phyloP scores from a whole-genome alignment of 495 filamentous ascomycete species.

The Lindgomyces ingoldianus region DNA sequence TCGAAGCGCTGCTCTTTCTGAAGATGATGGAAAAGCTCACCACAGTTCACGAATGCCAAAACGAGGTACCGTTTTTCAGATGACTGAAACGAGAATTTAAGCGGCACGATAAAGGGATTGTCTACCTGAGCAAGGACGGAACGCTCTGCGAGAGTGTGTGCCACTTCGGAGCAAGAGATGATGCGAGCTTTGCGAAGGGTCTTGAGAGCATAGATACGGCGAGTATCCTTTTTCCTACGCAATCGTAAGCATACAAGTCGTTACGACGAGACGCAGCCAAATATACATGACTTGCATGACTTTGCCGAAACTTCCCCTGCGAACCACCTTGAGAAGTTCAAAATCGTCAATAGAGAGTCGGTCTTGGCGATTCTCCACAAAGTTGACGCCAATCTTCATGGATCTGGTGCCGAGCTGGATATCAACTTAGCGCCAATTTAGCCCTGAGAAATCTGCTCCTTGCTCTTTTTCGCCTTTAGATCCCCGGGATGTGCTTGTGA shows the following conservation, averaged over 20 bases:
- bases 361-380: constrained; percentile 86
- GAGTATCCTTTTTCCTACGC: constrained; percentile 87
- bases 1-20: constrained; percentile 98
- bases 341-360: constrained; percentile 96
- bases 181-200: constrained; percentile 98
- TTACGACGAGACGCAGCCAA: background rate
- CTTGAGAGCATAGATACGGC: constrained; percentile 97
- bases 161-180: constrained; percentile 96
- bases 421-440: constrained; percentile 80
- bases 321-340: constrained; percentile 95
- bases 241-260: constrained; percentile 3
- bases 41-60: constrained; percentile 95
- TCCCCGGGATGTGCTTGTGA: constrained; percentile 68
- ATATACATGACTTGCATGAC: constrained; percentile 94
- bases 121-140: constrained; percentile 98
- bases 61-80: constrained; percentile 98
- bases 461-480: constrained; percentile 84
- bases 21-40: constrained; percentile 96
- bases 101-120: constrained; percentile 97
- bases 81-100: constrained; percentile 99
- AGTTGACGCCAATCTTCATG: constrained; percentile 89
- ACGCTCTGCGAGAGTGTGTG: constrained; percentile 93
- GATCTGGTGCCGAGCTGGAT: constrained; percentile 83
- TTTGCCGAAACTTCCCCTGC: constrained; percentile 98
- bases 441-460: constrained; percentile 70